Base-by-base conservation (phyloP, 2,329 filamentous ascomycete genomes). In the Chaetomium olivaceum region DNA sequence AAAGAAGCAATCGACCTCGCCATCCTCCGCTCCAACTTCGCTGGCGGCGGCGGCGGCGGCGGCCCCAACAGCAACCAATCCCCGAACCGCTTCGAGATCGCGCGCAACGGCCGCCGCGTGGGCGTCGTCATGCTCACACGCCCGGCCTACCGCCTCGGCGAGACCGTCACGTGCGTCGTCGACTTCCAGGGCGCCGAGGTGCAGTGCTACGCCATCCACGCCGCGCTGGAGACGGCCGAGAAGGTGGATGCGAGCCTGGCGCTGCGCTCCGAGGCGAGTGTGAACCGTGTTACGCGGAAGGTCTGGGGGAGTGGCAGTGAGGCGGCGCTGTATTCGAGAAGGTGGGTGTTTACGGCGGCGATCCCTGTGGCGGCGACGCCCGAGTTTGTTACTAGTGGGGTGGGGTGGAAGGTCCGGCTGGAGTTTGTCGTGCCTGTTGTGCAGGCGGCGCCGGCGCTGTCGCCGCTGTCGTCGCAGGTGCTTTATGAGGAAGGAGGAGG, bases 41-140 rank as follows among this genome's bases (percentile, higher is more conserved):
- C 87, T 82, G 82, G 2, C 83, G 89, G 43, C 36, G 5, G 12
- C 39, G 89, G 43, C 3, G 16, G 16, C 16, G 9, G 9, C 11
- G 5, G 12, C 11, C 19, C 9, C 8, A 21, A 33, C 36, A 16
- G 46, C 46, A 27, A 51, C 52, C 89, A 92, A 72, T 93, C 91
- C 74, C 87, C 90, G n/a, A 97, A 97, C 73, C 89, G 93, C 48
- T 99, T 98, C 76, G 93, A 97, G 75, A 98, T 99, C 75, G 90
- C 94, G 14, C 90, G 94, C 16, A 93, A 93, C 73, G 93, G 93
- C n/a, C 89, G 89, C 63, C 89, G 89, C n/a, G 93, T 99, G 14
- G 94, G 91, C 2, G 92, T 96, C 6, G 87, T 99, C 63, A 93
- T 93, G 78, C 85, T 99, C 36, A 91, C 93, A 5, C 88, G 95